Evolutionary conservation across 139 green algal genomes (phyloP), one percentile per base, ranked within the genome.

Genomic region (Chlamydomonas sp.): DNA sequence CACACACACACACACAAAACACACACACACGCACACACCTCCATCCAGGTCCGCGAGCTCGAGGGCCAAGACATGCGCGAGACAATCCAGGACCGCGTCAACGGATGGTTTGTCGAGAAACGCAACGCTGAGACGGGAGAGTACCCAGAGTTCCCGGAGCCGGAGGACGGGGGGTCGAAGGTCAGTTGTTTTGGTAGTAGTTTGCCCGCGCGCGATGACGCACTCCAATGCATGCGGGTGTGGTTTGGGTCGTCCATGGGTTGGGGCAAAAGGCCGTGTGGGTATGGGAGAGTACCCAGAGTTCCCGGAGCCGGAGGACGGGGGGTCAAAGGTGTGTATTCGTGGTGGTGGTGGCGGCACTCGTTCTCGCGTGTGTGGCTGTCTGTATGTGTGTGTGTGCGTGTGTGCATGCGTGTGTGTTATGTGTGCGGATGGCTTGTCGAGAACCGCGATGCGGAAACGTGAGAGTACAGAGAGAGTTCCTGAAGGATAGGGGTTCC

Each of bases 41-140:
- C 8, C 20, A 20, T 34, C 16, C 71, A 77, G 70, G 63, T 76
- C 3, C 66, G 72, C 2, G 81, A 92, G 69, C 76, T 81, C 26
- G 90, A 96, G 71, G 90, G 90, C 5, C 84, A 89, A 67, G 88
- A 88, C 69, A 96, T 96, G 90, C 81, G 88, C 28, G 90, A 96
- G 74, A 80, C 76, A 0, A 88, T 96, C 36, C 87, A 95, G 69
- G 90, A 95, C 76, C 92, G 91, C 79, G 86, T 96, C 69, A 93
- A 95, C 72, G 63, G 75, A 22, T 97, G 91, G 91, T 95, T 94
- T 71, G 78, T 95, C 48, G 82, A 86, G 61, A 95, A 90, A 67
- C 77, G 89, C 22, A 77, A 94, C 62, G 76, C 83, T 0, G 73
- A 88, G 76, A 92, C 81, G 0, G 85, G 88, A 3, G 83, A 90